Conservation (phyloP, 768 basidiomycete genomes). For the Podaxis sp. region DNA sequence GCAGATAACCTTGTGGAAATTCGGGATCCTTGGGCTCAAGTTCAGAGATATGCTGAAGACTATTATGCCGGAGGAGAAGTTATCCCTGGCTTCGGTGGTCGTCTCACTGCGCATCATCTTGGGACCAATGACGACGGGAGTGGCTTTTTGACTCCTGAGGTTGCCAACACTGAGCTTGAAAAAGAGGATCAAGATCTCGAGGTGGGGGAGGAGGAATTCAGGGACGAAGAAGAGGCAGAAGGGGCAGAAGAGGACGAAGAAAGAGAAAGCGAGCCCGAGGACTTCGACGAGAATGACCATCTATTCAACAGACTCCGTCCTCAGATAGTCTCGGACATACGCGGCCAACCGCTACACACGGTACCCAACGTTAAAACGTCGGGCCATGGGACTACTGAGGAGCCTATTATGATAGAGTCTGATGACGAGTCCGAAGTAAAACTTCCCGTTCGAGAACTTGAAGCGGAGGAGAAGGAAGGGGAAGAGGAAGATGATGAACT, state of each 20-base stretch:
- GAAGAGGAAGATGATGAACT: neutral
- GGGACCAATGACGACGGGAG: slow-evolving; percentile 13
- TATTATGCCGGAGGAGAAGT: slow-evolving; percentile 40
- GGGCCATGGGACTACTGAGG: neutral
- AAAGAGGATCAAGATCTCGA: neutral
- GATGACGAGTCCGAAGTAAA: slow-evolving; percentile 10
- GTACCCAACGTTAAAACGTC: neutral
- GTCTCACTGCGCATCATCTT: slow-evolving; percentile 23
- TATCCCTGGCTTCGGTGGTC: slow-evolving; percentile 7
- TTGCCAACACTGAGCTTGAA: neutral
- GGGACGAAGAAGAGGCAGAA: slow-evolving; percentile 12
- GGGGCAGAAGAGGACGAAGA: neutral
- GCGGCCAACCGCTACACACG: neutral
- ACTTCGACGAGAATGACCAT: slow-evolving; percentile 2
- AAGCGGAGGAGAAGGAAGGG: neutral
- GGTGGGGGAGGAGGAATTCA: neutral
- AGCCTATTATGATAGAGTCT: slow-evolving; percentile 10
- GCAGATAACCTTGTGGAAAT: slow-evolving; percentile 19
- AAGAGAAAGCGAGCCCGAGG: neutral
- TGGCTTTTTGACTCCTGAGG: slow-evolving; percentile 2
- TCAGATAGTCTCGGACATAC: neutral
- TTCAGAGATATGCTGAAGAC: slow-evolving; percentile 30
- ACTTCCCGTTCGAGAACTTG: neutral
- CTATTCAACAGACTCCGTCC: slow-evolving; percentile 1
- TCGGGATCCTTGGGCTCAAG: slow-evolving; percentile 31